phyloP scores from a whole-genome alignment of 2,329 filamentous ascomycete genomes.

The Hypoxylon sp. region DNA sequence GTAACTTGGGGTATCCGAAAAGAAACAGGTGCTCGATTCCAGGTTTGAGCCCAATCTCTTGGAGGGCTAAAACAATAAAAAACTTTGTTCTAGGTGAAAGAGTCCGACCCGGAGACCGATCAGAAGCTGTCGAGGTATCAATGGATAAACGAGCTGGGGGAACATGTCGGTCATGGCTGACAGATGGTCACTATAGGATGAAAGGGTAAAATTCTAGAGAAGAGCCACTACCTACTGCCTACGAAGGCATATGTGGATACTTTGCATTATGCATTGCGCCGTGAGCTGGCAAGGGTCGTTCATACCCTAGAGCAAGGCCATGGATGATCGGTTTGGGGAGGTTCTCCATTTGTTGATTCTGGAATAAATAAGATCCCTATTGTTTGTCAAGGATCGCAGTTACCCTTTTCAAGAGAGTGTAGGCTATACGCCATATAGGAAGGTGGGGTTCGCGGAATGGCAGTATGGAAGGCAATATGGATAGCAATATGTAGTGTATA shows the following conservation, averaged over 20 bases:
- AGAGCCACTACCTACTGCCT: constrained; percentile 55
- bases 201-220: constrained; percentile 40
- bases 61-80: constrained; percentile 30
- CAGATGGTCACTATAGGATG: constrained; percentile 36
- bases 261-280: constrained; percentile 56
- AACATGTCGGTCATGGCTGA: constrained; percentile 44
- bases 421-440: constrained; percentile 5
- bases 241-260: constrained; percentile 51
- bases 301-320: constrained; percentile 53
- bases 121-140: constrained; percentile 39
- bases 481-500: constrained; percentile 7
- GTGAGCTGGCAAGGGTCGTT: constrained; percentile 53
- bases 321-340: constrained; percentile 40
- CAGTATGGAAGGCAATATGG: not conserved
- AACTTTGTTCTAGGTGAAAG: constrained; percentile 41
- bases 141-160: constrained; percentile 47
- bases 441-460: constrained; percentile 21
- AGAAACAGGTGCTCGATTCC: constrained; percentile 41
- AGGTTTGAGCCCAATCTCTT: constrained; percentile 42
- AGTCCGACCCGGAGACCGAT: constrained; percentile 46
- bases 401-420: constrained; percentile 23
- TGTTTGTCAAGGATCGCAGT: constrained; percentile 45
- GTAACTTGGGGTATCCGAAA: constrained; percentile 50
- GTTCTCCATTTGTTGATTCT: constrained; percentile 38
- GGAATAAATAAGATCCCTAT: constrained; percentile 46